phyloP scores from a whole-genome alignment of 345 rosid genomes.

The Eucalyptus leucophloia region DNA sequence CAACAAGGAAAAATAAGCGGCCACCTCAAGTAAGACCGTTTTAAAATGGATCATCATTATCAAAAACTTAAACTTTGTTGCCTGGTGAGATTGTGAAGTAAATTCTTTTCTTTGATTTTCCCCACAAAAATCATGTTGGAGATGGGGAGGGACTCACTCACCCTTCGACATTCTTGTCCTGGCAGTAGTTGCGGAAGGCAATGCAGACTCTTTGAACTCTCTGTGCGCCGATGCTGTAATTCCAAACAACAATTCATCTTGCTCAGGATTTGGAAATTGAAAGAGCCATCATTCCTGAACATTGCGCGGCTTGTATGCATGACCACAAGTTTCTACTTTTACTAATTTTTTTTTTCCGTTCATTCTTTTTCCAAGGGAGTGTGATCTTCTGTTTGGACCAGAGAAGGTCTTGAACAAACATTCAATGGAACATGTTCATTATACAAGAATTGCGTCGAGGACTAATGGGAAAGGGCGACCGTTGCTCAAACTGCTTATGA shows the following conservation, averaged over 20 bases:
- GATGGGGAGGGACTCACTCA: background rate
- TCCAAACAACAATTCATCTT: background rate
- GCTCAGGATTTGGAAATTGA: background rate
- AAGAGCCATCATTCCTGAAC: background rate
- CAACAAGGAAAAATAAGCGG: background rate
- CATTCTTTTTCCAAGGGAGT: background rate
- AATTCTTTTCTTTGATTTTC: background rate
- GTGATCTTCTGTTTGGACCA: background rate
- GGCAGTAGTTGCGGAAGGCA: slow-evolving; percentile 29
- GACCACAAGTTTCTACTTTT: background rate
- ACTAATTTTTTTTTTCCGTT: background rate
- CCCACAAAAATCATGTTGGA: background rate
- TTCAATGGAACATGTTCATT: background rate
- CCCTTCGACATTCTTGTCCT: slow-evolving; percentile 39
- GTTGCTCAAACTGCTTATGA: background rate
- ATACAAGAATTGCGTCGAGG: background rate
- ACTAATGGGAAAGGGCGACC: background rate
- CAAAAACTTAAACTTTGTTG: background rate
- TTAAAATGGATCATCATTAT: background rate
- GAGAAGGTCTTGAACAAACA: background rate
- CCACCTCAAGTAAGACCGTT: background rate
- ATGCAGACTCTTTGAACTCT: slow-evolving; percentile 45
- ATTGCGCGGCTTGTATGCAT: background rate
- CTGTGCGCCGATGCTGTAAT: slow-evolving; percentile 43
- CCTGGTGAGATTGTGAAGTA: background rate